Evolutionary conservation across 768 basidiomycete genomes (phyloP).

Genomic region (Astraeus odoratus): DNA sequence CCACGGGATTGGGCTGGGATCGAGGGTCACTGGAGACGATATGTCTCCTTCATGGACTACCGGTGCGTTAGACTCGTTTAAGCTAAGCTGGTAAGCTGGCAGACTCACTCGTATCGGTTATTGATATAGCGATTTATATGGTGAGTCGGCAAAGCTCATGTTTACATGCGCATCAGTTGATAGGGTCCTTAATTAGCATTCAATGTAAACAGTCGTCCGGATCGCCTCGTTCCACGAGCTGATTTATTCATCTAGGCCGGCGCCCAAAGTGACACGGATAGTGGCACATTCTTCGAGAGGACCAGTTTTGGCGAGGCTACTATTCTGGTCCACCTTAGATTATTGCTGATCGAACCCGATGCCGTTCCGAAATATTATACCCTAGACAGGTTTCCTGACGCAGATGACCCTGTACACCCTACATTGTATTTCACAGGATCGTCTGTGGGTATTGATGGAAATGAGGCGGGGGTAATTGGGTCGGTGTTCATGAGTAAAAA

Average conservation of each 20-base stretch:
- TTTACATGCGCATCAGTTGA: not conserved
- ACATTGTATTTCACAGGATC: constrained; percentile 42
- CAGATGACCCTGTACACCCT: constrained; percentile 28
- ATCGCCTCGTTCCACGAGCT: not conserved
- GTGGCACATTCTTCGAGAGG: constrained; percentile 41
- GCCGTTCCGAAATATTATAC: constrained; percentile 15
- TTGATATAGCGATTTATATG: constrained; percentile 17
- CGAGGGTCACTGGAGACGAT: constrained; percentile 67
- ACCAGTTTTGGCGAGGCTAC: constrained; percentile 56
- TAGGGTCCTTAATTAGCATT: constrained; percentile 31
- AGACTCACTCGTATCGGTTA: not conserved
- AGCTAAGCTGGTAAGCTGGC: constrained; percentile 38
- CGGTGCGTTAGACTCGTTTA: constrained; percentile 33
- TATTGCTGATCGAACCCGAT: constrained; percentile 36
- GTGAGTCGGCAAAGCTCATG: constrained; percentile 9
- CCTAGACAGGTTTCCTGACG: constrained; percentile 17
- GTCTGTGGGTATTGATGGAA: constrained; percentile 35
- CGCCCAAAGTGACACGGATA: no score
- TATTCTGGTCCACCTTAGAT: constrained; percentile 51
- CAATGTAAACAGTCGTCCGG: constrained; percentile 34
- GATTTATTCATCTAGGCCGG: no score
- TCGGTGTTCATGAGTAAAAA: constrained; percentile 42
- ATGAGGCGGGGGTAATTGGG: constrained; percentile 42
- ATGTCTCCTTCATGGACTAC: constrained; percentile 77
- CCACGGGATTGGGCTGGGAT: constrained; percentile 66